These are phyloP conservation scores for Arachnomyces sp. DNA, from an alignment of 2,329 filamentous ascomycete genomes.

Conservation along the genomic window DNA sequence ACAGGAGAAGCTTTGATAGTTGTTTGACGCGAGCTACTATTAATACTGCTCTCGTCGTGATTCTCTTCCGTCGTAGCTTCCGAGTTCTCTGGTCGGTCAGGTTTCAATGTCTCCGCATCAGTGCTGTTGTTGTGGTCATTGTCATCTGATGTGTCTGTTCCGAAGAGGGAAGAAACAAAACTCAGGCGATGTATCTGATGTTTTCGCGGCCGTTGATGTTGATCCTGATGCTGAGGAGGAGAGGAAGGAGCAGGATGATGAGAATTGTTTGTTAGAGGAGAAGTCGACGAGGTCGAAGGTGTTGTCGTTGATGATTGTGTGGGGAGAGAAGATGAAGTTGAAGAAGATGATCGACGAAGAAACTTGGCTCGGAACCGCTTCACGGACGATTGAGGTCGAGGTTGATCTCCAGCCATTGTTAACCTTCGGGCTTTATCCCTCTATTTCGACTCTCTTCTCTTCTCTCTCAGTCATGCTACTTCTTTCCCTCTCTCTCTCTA, in stretches of 20 bases:
- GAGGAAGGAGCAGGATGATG: slow-evolving; percentile 13
- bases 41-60: slow-evolving; percentile 6
- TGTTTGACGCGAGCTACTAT: background rate
- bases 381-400: slow-evolving; percentile 4
- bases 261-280: slow-evolving; percentile 5
- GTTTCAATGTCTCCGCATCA: too few relatives aligned
- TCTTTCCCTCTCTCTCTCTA: too few relatives aligned
- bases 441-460: too few relatives aligned
- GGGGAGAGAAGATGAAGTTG: slow-evolving; percentile 8
- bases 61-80: background rate
- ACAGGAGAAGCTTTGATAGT: slow-evolving; percentile 10
- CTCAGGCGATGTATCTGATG: slow-evolving; percentile 17
- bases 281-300: slow-evolving; percentile 17
- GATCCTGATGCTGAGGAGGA: slow-evolving; percentile 15
- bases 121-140: too few relatives aligned
- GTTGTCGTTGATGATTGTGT: slow-evolving; percentile 4
- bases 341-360: slow-evolving; percentile 29
- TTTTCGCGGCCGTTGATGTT: slow-evolving; percentile 9
- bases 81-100: background rate
- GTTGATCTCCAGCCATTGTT: slow-evolving; percentile 23
- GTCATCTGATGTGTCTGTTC: too few relatives aligned
- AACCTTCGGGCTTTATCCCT: too few relatives aligned
- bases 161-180: slow-evolving; percentile 18
- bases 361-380: slow-evolving; percentile 31
- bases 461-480: too few relatives aligned